Evolutionary conservation across 495 filamentous ascomycete species (phyloP).

Genomic region (Hypoxylon intermedium): DNA sequence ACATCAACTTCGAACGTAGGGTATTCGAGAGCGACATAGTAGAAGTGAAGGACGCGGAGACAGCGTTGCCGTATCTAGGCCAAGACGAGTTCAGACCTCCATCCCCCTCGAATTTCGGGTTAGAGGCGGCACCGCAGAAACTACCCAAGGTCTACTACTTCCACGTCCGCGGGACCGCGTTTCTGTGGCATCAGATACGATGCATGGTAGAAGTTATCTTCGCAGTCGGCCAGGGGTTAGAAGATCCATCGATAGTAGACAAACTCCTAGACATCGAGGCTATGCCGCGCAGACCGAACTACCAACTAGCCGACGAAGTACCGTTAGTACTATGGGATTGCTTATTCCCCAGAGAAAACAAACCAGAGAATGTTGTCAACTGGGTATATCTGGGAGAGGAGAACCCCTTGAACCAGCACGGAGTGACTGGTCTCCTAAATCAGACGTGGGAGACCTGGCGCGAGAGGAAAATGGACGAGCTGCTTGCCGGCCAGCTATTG

Average conservation of each 20-base stretch:
- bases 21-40: slow-evolving; percentile 81
- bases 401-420: slow-evolving; percentile 57
- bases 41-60: slow-evolving; percentile 60
- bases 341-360: slow-evolving; percentile 68
- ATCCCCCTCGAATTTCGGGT: slow-evolving; percentile 2
- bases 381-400: slow-evolving; percentile 81
- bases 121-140: slow-evolving; percentile 3
- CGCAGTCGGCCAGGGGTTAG: slow-evolving; percentile 87
- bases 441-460: slow-evolving; percentile 83
- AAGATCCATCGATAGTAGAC: slow-evolving; percentile 72
- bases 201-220: slow-evolving; percentile 90
- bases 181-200: slow-evolving; percentile 97
- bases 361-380: slow-evolving; percentile 65
- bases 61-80: slow-evolving; percentile 52
- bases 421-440: slow-evolving; percentile 71
- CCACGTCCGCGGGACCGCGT: slow-evolving; percentile 85
- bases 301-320: slow-evolving; percentile 87
- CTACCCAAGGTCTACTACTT: slow-evolving; percentile 82
- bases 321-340: slow-evolving; percentile 96
- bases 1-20: slow-evolving; percentile 77
- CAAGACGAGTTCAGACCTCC: slow-evolving; percentile 32
- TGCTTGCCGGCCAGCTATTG: slow-evolving; percentile 73
- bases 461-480: slow-evolving; percentile 84
- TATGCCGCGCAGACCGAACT: slow-evolving; percentile 76
- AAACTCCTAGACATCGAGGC: slow-evolving; percentile 74